Conservation (phyloP, 768 basidiomycete genomes). For the Lentinus tigrinus region DNA sequence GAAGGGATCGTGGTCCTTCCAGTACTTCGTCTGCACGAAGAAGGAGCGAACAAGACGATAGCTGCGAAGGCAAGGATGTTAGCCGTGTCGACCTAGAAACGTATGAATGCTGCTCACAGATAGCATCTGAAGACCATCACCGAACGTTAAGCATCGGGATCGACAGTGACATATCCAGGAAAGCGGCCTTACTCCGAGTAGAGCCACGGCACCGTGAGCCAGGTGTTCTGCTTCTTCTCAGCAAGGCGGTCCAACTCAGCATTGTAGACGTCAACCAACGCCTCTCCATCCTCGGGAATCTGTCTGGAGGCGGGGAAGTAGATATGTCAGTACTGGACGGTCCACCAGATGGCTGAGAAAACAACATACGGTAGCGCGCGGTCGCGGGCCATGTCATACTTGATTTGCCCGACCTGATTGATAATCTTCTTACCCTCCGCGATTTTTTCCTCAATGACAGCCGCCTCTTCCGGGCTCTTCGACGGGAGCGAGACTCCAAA, state of each 20-base stretch:
- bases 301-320: conserved; percentile 39
- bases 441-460: conserved; percentile 42
- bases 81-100: neutral
- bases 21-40: conserved; percentile 65
- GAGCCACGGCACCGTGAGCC: conserved; percentile 96
- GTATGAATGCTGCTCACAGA: conserved; percentile 3
- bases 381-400: conserved; percentile 87
- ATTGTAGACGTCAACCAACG: conserved; percentile 76
- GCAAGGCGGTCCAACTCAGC: conserved; percentile 56
- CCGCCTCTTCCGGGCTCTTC: conserved; percentile 23
- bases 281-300: conserved; percentile 74
- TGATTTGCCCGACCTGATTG: conserved; percentile 68
- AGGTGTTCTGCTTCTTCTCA: conserved; percentile 55
- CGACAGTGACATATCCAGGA: neutral
- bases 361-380: conserved; percentile 53
- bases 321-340: neutral
- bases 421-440: conserved; percentile 82
- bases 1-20: conserved; percentile 85
- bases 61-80: conserved; percentile 36
- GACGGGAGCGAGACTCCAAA: conserved; percentile 39
- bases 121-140: conserved; percentile 10
- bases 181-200: conserved; percentile 74
- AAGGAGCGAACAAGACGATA: conserved; percentile 81
- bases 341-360: neutral
- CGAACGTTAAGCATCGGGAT: neutral